Percentiles rank a stretch among this genome's conserved stretches.
Conservation (phyloP, 257 asterid genomes). For the Solanum bulbocastanum region DNA sequence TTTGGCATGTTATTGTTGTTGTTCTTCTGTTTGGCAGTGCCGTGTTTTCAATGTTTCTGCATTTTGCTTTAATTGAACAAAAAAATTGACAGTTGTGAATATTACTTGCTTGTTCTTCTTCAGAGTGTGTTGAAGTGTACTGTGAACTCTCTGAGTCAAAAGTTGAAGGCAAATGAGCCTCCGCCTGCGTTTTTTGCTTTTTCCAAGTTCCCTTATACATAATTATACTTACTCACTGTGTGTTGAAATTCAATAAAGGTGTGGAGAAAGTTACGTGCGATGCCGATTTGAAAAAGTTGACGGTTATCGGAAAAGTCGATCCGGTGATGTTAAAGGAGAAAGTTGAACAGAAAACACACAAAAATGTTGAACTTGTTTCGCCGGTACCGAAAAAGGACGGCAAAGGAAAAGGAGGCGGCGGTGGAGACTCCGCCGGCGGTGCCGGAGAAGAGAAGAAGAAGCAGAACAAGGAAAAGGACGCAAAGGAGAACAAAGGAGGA, state of each 20-base stretch:
- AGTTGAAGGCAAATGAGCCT: not conserved
- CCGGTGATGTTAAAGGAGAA: slow-evolving; percentile 55
- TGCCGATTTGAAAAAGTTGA: slow-evolving; percentile 37
- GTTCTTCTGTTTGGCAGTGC: not conserved
- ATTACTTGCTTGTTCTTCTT: not conserved
- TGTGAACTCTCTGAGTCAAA: not conserved
- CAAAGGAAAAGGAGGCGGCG: not conserved
- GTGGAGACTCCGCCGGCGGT: not conserved
- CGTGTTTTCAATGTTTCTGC: not conserved
- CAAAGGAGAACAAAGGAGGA: slow-evolving; percentile 7
- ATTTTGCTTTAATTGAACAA: not conserved
- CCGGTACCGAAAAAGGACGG: slow-evolving; percentile 34
- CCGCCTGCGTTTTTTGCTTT: not conserved
- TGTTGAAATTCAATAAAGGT: slow-evolving; percentile 8
- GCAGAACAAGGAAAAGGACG: not conserved
- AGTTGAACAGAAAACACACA: slow-evolving; percentile 56
- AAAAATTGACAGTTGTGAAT: not conserved
- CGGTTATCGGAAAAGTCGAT: slow-evolving; percentile 63
- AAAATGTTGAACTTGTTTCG: slow-evolving; percentile 49
- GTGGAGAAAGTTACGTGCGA: slow-evolving; percentile 38
- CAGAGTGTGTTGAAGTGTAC: not conserved
- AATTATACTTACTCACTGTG: not conserved
- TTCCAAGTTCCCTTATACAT: too few relatives aligned
- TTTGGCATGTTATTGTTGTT: not conserved
- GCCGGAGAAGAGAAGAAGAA: not conserved